phyloP scores from a whole-genome alignment of 148 eudicot species.

The Camellia lanceoleosa region DNA sequence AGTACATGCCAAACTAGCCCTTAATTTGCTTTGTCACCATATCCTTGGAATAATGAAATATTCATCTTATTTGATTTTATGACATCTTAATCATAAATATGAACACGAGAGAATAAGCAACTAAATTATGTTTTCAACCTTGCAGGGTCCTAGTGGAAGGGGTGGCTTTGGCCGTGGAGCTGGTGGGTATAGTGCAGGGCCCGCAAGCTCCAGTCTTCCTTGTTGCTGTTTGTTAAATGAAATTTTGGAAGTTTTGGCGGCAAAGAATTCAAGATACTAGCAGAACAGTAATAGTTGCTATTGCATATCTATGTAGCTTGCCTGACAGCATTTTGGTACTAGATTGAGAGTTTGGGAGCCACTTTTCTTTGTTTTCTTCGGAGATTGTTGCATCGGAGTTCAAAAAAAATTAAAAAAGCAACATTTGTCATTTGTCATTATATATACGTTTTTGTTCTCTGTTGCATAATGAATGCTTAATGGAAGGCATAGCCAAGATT shows the following conservation, averaged over 20 bases:
- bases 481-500: too few relatives aligned
- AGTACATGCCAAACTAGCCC: too few relatives aligned
- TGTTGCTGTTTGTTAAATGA: neutral
- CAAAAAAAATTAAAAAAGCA: neutral
- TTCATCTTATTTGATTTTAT: neutral
- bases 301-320: too few relatives aligned
- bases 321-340: neutral
- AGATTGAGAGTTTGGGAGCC: neutral
- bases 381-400: too few relatives aligned
- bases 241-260: neutral
- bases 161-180: slow-evolving; percentile 10
- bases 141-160: neutral
- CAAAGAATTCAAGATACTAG: neutral
- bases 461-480: too few relatives aligned
- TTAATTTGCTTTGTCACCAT: too few relatives aligned
- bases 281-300: too few relatives aligned
- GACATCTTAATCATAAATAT: neutral
- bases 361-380: neutral
- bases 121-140: neutral
- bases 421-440: neutral
- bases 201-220: neutral
- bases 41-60: too few relatives aligned
- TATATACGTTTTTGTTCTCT: neutral
- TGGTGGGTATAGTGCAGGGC: slow-evolving; percentile 1
- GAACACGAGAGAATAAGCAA: neutral